phyloP scores from a whole-genome alignment of 441 rosid genomes.

The Sinapis alba region DNA sequence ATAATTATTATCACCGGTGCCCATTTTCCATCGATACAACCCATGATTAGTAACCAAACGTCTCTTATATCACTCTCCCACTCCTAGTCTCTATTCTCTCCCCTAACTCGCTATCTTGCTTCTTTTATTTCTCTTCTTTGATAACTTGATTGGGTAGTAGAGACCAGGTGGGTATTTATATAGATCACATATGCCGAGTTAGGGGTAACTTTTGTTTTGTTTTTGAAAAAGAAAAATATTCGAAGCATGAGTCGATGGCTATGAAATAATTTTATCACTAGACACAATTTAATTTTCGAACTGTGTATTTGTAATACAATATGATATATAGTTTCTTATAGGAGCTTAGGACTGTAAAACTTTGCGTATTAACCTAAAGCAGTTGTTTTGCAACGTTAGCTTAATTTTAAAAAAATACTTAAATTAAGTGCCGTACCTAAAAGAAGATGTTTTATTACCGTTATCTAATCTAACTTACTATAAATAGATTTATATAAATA shows the following conservation, averaged over 20 bases:
- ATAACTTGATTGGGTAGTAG: constrained; percentile 18
- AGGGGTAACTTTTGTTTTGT: not conserved
- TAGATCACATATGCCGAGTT: constrained; percentile 1
- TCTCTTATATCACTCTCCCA: not conserved
- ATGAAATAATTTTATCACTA: not conserved
- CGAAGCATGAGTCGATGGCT: not conserved
- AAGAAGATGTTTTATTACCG: not conserved
- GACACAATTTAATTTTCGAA: not conserved
- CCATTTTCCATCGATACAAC: constrained; percentile 43
- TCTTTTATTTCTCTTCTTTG: not conserved
- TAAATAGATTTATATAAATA: not conserved
- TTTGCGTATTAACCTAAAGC: not conserved
- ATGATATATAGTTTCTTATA: not conserved
- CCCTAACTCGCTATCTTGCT: not conserved
- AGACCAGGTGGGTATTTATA: constrained; percentile 11
- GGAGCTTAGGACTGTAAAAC: not conserved
- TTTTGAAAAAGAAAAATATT: not conserved
- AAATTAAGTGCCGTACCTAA: not conserved
- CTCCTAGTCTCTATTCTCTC: not conserved
- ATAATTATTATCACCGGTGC: constrained; percentile 43
- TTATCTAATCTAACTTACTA: not conserved
- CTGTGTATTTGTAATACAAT: not conserved
- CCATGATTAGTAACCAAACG: constrained; percentile 28
- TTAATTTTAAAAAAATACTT: not conserved
- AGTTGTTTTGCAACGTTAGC: not conserved